Evolutionary conservation across 2,329 filamentous ascomycete genomes (phyloP).

Genomic region (Metarhizium anisopliae): DNA sequence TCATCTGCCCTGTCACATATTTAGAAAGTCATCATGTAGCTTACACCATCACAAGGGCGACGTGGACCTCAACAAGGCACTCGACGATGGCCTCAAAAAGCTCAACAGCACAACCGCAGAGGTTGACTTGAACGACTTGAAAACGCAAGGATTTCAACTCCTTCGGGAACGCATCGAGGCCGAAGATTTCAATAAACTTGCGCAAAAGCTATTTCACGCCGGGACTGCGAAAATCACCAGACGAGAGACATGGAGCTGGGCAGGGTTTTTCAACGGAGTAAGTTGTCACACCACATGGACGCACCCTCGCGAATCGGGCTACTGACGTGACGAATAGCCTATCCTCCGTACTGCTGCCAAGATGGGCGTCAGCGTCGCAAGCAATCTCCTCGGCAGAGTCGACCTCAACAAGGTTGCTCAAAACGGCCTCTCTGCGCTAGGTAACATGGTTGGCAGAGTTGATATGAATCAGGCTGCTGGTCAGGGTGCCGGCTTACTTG

Average conservation of each 20-base stretch:
- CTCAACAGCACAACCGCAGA: neutral
- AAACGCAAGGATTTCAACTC: neutral
- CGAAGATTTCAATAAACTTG: neutral
- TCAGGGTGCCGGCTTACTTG: neutral
- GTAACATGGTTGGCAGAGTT: neutral
- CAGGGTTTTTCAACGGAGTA: neutral
- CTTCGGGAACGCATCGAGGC: neutral
- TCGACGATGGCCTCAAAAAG: neutral
- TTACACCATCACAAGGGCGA: neutral
- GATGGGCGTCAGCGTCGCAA: neutral
- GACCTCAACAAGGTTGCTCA: neutral
- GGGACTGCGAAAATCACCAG: neutral
- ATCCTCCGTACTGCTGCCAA: neutral
- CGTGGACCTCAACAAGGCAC: neutral
- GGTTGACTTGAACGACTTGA: neutral
- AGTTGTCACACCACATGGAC: neutral
- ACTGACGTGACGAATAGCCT: neutral
- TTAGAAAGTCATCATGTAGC: neutral
- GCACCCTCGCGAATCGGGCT: no score
- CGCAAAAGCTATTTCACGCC: neutral
- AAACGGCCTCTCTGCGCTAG: neutral
- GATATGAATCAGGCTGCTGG: neutral
- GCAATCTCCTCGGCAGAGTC: neutral
- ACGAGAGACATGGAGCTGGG: constrained; percentile 1
- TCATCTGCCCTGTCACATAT: neutral